Base-by-base conservation (phyloP, 1,284 basidiomycete species). In the Salmacisia buchloeana region DNA sequence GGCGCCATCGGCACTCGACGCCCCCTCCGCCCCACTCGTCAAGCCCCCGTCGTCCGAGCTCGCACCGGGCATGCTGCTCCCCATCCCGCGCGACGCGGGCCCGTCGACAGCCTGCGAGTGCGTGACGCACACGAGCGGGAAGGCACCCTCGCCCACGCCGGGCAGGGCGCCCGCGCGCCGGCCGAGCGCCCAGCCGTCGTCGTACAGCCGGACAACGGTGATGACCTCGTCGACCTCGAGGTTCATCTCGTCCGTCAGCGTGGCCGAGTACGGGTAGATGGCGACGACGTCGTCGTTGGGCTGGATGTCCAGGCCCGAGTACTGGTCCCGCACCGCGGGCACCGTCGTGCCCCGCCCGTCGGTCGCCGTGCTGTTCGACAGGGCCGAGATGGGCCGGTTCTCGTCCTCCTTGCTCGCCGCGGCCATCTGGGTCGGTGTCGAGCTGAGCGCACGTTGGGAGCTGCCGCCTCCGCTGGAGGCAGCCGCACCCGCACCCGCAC, bases 261-360 rank as follows among this genome's bases (percentile, higher is more conserved):
- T 67, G 23, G 74, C 74, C 46, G 73, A 70, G 67, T 76, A 76
- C 25, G 73, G 74, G 69, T 76, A 76, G 63, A 76, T 74, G 59
- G 73, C 73, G 29, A 76, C 68, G 21, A 76, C 73, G 2, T 70
- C 70, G 61, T 75, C 73, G 33, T 72, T 71, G 5, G 71, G 65
- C 59, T 65, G 67, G 29, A 76, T 76, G 58, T 74, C 71, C 43
- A 75, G 73, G 59, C 70, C 71, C 9, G 73, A 74, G 64, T 76
- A 75, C 64, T 75, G 73, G 60, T 75, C 74, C 56, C 69, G 68
- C 29, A 75, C 73, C 2, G 67, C 66, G 27, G 73, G 67, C 33
- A 76, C 73, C 57, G 74, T 72, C 36, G 73, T 72, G 7, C 73
- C 74, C 10, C 71, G 63, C 10, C 72, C 72, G 57, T 74, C 72